A percentile compares a stretch with the other conserved stretches of the same genome.
These are phyloP conservation scores for grape (Vitis vinifera) DNA, from an alignment of 164 flowering plant species.

Conservation along the genomic window DNA sequence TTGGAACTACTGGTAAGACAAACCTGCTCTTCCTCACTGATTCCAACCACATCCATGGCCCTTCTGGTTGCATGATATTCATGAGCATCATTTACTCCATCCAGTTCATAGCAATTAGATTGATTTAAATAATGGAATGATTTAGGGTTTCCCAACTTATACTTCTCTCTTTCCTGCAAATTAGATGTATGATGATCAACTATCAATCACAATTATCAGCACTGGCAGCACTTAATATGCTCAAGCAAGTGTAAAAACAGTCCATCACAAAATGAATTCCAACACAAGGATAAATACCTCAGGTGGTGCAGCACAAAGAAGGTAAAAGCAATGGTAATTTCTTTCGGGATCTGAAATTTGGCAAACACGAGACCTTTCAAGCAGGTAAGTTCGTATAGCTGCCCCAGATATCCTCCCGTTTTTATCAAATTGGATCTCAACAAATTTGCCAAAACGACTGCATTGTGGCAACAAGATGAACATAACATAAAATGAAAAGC, in stretches of 20 bases:
- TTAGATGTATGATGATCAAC: background rate
- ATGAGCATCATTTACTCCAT: constrained; percentile 81
- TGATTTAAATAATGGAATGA: constrained; percentile 90
- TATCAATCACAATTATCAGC: background rate
- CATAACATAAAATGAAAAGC: constrained; percentile 7
- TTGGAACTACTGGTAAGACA: constrained; percentile 11
- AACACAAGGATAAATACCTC: constrained; percentile 49
- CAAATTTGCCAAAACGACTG: constrained; percentile 90
- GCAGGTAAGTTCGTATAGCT: constrained; percentile 73
- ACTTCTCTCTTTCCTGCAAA: constrained; percentile 32
- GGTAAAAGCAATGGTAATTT: constrained; percentile 85
- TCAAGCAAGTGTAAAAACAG: background rate
- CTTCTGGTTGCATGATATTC: constrained; percentile 95
- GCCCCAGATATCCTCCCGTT: constrained; percentile 84
- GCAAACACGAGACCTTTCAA: constrained; percentile 86
- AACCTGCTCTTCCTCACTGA: constrained; percentile 93
- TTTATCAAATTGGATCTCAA: constrained; percentile 84
- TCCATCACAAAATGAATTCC: background rate
- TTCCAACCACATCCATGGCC: constrained; percentile 99
- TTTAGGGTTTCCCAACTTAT: constrained; percentile 69
- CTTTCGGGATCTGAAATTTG: constrained; percentile 83
- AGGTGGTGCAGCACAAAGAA: constrained; percentile 80
- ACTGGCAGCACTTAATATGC: background rate
- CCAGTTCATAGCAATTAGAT: constrained; percentile 76
- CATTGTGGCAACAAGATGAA: constrained; percentile 20